Conservation (phyloP, 306 rosid species). For the Cicer judaicum region DNA sequence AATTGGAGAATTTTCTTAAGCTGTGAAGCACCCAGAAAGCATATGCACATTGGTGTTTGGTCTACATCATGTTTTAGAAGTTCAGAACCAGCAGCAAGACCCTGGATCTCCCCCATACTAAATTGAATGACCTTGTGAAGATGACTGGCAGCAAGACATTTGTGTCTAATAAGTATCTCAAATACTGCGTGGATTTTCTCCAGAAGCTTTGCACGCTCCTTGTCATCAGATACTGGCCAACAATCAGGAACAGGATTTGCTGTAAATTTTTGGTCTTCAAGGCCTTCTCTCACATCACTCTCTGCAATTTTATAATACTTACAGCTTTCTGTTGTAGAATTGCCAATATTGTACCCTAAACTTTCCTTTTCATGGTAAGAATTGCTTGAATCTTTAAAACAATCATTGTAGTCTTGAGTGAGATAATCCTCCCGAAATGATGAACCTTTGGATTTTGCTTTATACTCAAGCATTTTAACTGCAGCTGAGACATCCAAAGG, state of each 20-base stretch:
- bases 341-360: slow-evolving; percentile 46
- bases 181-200: slow-evolving; percentile 76
- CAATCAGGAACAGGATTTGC: slow-evolving; percentile 54
- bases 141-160: slow-evolving; percentile 84
- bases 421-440: slow-evolving; percentile 58
- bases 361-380: slow-evolving; percentile 59
- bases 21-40: slow-evolving; percentile 84
- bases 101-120: slow-evolving; percentile 79
- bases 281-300: slow-evolving; percentile 51
- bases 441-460: slow-evolving; percentile 51
- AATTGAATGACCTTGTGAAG: slow-evolving; percentile 82
- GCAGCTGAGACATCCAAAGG: slow-evolving; percentile 81
- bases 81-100: slow-evolving; percentile 72
- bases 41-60: slow-evolving; percentile 83
- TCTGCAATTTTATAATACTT: slow-evolving; percentile 49
- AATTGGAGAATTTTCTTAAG: slow-evolving; percentile 84
- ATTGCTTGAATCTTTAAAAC: slow-evolving; percentile 62
- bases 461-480: slow-evolving; percentile 66
- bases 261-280: slow-evolving; percentile 49
- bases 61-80: slow-evolving; percentile 76
- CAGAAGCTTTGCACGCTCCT: slow-evolving; percentile 79
- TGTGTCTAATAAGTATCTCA: slow-evolving; percentile 77
- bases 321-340: slow-evolving; percentile 46
- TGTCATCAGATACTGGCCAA: slow-evolving; percentile 86
- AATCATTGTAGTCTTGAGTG: slow-evolving; percentile 54